Evolutionary conservation across 495 filamentous ascomycete species (phyloP).

Genomic region (Aspergillus sclerotiicarbonarius): DNA sequence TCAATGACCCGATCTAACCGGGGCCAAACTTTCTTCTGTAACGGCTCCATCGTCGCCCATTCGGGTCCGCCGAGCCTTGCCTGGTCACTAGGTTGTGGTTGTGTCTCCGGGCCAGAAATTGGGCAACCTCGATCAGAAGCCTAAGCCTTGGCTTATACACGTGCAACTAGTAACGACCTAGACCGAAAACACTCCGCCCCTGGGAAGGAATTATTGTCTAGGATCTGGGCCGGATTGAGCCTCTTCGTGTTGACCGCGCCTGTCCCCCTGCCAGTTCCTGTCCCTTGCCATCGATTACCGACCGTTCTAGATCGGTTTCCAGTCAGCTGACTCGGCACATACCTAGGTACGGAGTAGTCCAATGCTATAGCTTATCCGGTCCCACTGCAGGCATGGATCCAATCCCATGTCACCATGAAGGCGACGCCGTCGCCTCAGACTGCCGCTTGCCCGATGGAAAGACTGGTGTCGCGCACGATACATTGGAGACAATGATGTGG

Average conservation of each 20-base stretch:
- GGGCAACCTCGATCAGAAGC: not conserved
- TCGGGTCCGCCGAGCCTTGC: not conserved
- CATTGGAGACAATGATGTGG: not conserved
- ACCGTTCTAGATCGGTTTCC: not conserved
- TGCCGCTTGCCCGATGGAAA: not conserved
- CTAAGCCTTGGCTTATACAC: not conserved
- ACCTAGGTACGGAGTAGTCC: not conserved
- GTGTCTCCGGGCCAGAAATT: not conserved
- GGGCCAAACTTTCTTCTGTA: conserved; percentile 1
- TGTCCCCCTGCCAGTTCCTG: not conserved
- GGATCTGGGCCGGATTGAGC: not conserved
- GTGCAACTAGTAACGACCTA: not conserved
- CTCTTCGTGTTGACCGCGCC: not conserved
- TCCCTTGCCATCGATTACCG: not conserved
- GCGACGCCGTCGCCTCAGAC: not conserved
- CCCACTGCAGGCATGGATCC: not conserved
- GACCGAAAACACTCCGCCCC: not conserved
- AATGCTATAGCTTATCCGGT: not conserved
- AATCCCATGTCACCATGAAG: not conserved
- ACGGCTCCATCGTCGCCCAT: not conserved
- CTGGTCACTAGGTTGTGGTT: not conserved
- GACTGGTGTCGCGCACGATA: not conserved
- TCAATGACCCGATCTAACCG: not conserved
- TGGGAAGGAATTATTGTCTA: not conserved
- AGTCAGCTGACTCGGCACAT: not conserved